phyloP scores from a whole-genome alignment of 495 filamentous ascomycete species.

The Aspergillus heteromorphus region DNA sequence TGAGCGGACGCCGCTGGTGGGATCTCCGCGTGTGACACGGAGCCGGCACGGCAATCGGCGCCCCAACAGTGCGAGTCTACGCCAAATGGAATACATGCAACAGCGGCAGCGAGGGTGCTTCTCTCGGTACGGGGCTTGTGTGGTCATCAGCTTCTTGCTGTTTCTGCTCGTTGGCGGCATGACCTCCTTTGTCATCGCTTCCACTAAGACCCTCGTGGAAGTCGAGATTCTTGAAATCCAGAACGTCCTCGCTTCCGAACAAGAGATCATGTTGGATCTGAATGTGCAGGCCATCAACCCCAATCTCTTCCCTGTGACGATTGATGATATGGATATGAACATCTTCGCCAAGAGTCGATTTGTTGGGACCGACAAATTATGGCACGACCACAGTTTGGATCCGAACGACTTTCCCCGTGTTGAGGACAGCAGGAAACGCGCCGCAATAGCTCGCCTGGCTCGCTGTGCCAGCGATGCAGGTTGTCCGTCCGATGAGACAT shows the following conservation, averaged over 20 bases:
- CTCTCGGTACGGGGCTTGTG: constrained; percentile 72
- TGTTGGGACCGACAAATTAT: constrained; percentile 71
- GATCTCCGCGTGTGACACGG: constrained; percentile 56
- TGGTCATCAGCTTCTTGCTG: constrained; percentile 68
- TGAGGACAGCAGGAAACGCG: constrained; percentile 32
- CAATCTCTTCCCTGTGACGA: constrained; percentile 78
- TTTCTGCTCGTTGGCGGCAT: constrained; percentile 72
- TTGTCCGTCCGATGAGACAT: constrained; percentile 16
- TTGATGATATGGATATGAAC: constrained; percentile 80
- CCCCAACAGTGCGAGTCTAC: constrained; percentile 53
- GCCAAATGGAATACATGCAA: constrained; percentile 71
- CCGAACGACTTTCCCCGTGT: constrained; percentile 28
- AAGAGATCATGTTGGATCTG: constrained; percentile 93
- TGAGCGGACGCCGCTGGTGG: constrained; percentile 80
- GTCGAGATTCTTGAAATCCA: constrained; percentile 71
- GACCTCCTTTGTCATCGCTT: constrained; percentile 80
- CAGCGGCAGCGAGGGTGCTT: constrained; percentile 60
- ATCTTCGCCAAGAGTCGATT: constrained; percentile 90
- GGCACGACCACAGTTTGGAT: constrained; percentile 51
- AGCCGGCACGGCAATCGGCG: constrained; percentile 53
- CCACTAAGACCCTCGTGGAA: constrained; percentile 78
- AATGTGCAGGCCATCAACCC: constrained; percentile 86
- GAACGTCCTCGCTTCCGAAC: constrained; percentile 87
- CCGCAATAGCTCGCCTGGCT: constrained; percentile 27
- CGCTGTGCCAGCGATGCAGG: constrained; percentile 23